A percentile compares a stretch with the other conserved stretches of the same genome.
Conservation (phyloP, 352 stramenopile genomes). For the Phytophthora sp. region DNA sequence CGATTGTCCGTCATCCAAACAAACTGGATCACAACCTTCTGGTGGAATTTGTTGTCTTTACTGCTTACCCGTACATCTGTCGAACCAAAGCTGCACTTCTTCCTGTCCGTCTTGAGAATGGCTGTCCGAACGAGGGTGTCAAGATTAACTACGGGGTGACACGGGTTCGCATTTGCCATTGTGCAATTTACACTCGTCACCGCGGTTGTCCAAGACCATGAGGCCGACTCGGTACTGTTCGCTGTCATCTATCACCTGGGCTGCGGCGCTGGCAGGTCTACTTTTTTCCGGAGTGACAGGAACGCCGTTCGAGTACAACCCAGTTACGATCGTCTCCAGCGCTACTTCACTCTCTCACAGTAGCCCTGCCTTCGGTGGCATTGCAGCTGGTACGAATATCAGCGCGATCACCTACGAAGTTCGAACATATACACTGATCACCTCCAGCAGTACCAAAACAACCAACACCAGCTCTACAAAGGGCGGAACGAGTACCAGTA, state of each 20-base stretch:
- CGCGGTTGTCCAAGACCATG: constrained; percentile 21
- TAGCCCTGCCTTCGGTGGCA: constrained; percentile 33
- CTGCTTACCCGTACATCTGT: constrained; percentile 24
- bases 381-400: constrained; percentile 9
- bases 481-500: constrained; percentile 18
- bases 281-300: constrained; percentile 13
- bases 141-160: not conserved
- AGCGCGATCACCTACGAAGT: constrained; percentile 29
- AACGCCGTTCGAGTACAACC: constrained; percentile 41
- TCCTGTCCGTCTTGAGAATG: constrained; percentile 11
- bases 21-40: constrained; percentile 1
- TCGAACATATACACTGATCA: constrained; percentile 19
- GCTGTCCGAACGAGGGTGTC: not conserved
- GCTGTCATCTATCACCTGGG: not conserved
- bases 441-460: constrained; percentile 2
- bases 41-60: constrained; percentile 6
- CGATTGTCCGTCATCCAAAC: not conserved
- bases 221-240: constrained; percentile 17
- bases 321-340: constrained; percentile 30
- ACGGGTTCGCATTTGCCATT: constrained; percentile 14
- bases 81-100: constrained; percentile 19
- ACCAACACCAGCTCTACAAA: constrained; percentile 18
- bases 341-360: constrained; percentile 32
- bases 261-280: constrained; percentile 13
- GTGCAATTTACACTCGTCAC: constrained; percentile 19